Conservation (phyloP, 1,284 basidiomycete genomes). For the Prillingera fragicola region DNA sequence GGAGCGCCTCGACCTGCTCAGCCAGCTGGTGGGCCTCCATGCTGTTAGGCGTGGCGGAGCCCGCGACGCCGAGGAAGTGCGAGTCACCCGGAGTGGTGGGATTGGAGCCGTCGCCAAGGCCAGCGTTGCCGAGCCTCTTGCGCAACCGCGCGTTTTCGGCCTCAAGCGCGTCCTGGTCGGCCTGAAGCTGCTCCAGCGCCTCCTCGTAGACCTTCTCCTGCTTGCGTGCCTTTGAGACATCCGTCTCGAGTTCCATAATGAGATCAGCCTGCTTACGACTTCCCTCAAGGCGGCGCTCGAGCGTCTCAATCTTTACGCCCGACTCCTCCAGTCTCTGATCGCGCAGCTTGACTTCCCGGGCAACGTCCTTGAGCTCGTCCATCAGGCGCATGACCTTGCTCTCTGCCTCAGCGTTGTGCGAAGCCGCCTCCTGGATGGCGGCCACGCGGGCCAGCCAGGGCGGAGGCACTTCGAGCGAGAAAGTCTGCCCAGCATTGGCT, state of each 20-base stretch:
- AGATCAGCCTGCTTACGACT: constrained; percentile 76
- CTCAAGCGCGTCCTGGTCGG: constrained; percentile 78
- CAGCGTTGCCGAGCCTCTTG: constrained; percentile 53
- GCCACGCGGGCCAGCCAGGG: constrained; percentile 86
- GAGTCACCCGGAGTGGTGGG: constrained; percentile 10
- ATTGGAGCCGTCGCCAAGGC: constrained; percentile 46
- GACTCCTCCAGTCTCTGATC: constrained; percentile 87
- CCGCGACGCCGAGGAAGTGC: constrained; percentile 5
- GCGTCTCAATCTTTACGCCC: constrained; percentile 84
- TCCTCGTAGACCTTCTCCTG: constrained; percentile 86
- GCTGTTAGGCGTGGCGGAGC: constrained; percentile 2
- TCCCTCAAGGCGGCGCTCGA: constrained; percentile 85
- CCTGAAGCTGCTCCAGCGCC: constrained; percentile 85
- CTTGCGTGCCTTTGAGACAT: constrained; percentile 72
- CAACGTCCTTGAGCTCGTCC: constrained; percentile 81
- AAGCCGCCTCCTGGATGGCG: constrained; percentile 75
- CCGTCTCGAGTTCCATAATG: constrained; percentile 71
- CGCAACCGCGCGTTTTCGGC: constrained; percentile 81
- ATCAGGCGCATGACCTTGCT: constrained; percentile 74
- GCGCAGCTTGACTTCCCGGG: constrained; percentile 72
- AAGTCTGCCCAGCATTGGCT: constrained; percentile 57
- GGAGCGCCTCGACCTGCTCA: constrained; percentile 75
- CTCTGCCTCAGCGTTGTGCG: constrained; percentile 87
- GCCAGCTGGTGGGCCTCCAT: constrained; percentile 16
- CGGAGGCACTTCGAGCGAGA: constrained; percentile 55